Conservation (phyloP, 192 early-diverging fungal species). For the Haplosporangium gracile region DNA sequence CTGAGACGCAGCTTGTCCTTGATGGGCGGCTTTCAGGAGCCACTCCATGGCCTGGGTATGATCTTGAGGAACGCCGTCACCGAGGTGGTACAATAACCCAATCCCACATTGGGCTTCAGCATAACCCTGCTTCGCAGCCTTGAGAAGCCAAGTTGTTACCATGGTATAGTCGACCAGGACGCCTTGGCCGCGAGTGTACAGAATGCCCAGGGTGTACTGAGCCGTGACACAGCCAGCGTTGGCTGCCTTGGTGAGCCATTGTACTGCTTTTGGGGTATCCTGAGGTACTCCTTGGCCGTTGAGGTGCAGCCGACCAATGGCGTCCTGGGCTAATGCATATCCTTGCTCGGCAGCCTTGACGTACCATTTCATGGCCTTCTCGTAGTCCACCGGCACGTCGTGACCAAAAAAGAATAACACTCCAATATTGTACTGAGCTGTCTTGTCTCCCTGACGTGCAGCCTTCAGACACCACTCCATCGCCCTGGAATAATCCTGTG, state of each 20-base stretch:
- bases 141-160: not conserved
- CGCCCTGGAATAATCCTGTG: not conserved
- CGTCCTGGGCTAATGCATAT: not conserved
- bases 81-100: too few species aligned
- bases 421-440: not conserved
- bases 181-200: not conserved
- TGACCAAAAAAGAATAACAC: not conserved
- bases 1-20: too few species aligned
- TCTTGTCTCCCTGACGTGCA: not conserved
- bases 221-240: not conserved
- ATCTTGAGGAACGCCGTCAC: not conserved
- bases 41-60: not conserved
- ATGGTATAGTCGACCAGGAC: not conserved
- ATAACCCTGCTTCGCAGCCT: not conserved
- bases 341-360: not conserved
- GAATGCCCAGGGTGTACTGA: not conserved
- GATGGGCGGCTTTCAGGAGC: not conserved
- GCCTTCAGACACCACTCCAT: not conserved
- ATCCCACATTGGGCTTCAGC: not conserved
- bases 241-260: not conserved
- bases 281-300: not conserved
- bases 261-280: not conserved
- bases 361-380: not conserved
- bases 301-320: not conserved
- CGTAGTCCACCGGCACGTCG: not conserved